Evolutionary conservation across 345 rosid species (phyloP).

Genomic region (Litchi chinensis): DNA sequence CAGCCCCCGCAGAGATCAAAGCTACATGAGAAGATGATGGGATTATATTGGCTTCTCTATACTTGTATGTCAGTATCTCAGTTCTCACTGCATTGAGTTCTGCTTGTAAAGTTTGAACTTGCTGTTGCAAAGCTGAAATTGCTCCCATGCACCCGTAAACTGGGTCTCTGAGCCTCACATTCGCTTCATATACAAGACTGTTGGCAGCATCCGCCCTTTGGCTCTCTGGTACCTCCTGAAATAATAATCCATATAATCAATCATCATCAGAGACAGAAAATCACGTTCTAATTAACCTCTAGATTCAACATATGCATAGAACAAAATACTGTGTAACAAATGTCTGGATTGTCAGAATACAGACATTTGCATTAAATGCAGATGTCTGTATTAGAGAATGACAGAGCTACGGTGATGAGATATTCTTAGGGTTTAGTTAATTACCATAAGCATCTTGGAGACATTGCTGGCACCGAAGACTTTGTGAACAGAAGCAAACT

Average conservation of each 20-base stretch:
- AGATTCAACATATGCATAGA: too few species aligned
- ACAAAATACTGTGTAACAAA: too few species aligned
- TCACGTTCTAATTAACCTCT: too few species aligned
- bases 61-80: slow-evolving; percentile 81
- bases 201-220: slow-evolving; percentile 89
- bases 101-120: slow-evolving; percentile 76
- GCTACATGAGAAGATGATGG: slow-evolving; percentile 53
- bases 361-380: too few species aligned
- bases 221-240: slow-evolving; percentile 82
- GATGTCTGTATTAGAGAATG: neutral
- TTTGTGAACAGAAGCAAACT: slow-evolving; percentile 92
- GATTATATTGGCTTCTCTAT: slow-evolving; percentile 59
- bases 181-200: slow-evolving; percentile 94
- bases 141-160: slow-evolving; percentile 99
- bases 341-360: too few species aligned
- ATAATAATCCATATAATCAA: neutral
- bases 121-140: slow-evolving; percentile 87
- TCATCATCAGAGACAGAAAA: neutral
- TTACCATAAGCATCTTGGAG: slow-evolving; percentile 92
- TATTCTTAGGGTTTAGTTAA: neutral
- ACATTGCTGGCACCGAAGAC: slow-evolving; percentile 98
- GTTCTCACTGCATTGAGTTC: slow-evolving; percentile 75
- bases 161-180: slow-evolving; percentile 93
- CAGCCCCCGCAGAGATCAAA: slow-evolving; percentile 55
- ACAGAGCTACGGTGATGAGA: neutral